phyloP scores from a whole-genome alignment of 495 filamentous ascomycete species.

The Astrothelium macrocarpum region DNA sequence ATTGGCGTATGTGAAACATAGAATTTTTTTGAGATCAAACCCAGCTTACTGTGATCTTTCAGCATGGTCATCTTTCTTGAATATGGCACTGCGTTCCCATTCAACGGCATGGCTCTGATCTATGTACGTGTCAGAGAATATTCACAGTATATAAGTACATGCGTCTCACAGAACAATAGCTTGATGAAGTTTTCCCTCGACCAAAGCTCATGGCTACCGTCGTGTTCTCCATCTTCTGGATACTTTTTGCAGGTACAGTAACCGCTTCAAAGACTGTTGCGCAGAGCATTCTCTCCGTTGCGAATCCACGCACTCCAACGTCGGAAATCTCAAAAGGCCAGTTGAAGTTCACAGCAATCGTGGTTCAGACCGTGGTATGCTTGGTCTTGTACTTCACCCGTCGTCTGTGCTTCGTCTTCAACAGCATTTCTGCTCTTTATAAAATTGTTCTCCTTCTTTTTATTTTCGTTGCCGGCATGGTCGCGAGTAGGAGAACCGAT shows the following conservation, averaged over 20 bases:
- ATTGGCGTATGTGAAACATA: not conserved
- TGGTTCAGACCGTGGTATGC: not conserved
- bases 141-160: not conserved
- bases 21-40: not conserved
- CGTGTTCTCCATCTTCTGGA: conserved; percentile 9
- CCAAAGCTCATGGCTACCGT: conserved; percentile 7
- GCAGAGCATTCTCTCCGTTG: not conserved
- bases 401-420: conserved; percentile 9
- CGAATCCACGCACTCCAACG: not conserved
- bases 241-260: not conserved
- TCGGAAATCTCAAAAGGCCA: not conserved
- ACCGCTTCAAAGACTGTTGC: not conserved
- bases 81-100: conserved; percentile 10
- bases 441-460: conserved; percentile 9
- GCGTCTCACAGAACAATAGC: not conserved
- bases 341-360: conserved; percentile 1
- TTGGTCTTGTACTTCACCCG: not conserved
- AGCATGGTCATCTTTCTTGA: conserved; percentile 8
- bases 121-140: conserved; percentile 6
- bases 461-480: conserved; percentile 11
- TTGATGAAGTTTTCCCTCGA: conserved; percentile 6
- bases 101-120: conserved; percentile 9
- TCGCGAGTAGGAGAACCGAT: not conserved
- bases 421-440: conserved; percentile 6
- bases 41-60: not conserved